Evolutionary conservation across 1,284 basidiomycete genomes (phyloP).

Genomic region (Malassezia restricta): DNA sequence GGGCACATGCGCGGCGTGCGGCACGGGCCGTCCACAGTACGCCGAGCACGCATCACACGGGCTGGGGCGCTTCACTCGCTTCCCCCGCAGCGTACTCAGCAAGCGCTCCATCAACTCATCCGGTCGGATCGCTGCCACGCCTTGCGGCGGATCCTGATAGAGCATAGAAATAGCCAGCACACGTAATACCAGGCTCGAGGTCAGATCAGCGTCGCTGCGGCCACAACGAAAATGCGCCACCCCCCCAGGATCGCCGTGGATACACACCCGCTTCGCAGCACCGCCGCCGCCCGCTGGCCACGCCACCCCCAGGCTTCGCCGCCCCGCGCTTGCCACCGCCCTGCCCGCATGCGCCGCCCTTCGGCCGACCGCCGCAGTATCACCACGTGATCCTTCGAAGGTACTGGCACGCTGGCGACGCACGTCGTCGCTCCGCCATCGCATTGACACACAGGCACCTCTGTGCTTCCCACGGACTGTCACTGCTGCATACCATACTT

Average conservation of each 20-base stretch:
- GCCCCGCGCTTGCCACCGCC: neutral
- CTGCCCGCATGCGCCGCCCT: neutral
- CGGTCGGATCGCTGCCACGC: neutral
- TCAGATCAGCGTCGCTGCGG: too few species aligned
- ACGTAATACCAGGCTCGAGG: too few species aligned
- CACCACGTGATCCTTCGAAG: neutral
- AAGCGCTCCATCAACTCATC: neutral
- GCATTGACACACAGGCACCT: constrained; percentile 1
- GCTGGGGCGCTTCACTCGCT: too few species aligned
- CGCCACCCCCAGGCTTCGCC: neutral
- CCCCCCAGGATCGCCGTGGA: too few species aligned
- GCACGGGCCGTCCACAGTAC: too few species aligned
- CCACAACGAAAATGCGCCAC: too few species aligned
- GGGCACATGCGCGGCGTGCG: too few species aligned
- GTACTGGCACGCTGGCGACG: constrained; percentile 1
- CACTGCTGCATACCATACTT: too few species aligned
- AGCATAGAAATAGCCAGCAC: too few species aligned
- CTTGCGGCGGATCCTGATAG: neutral
- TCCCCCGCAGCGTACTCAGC: too few species aligned
- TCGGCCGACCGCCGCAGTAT: constrained; percentile 10
- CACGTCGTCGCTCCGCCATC: constrained; percentile 5
- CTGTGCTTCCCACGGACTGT: neutral
- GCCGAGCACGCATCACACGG: too few species aligned
- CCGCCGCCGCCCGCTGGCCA: neutral
- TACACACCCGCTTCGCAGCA: neutral